Percentiles rank a stretch among this genome's conserved stretches.
Conservation (phyloP, 73 alveolate species). For the Stentor coeruleus region DNA sequence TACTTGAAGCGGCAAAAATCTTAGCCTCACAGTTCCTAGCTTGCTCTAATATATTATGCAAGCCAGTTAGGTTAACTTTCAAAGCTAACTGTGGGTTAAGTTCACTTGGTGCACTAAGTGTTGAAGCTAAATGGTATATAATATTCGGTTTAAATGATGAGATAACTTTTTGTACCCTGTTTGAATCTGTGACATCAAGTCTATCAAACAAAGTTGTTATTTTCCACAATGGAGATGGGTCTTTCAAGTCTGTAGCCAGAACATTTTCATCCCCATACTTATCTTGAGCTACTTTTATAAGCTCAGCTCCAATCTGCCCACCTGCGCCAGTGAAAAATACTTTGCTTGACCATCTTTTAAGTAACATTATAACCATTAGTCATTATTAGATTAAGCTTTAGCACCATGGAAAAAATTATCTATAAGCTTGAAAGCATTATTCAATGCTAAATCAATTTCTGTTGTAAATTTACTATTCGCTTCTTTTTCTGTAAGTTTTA, state of each 20-base stretch:
- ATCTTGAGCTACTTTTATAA: neutral
- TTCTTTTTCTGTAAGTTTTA: slow-evolving; percentile 59
- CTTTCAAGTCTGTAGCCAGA: slow-evolving; percentile 18
- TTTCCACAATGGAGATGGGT: neutral
- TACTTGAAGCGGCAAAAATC: slow-evolving; percentile 41
- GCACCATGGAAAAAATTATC: slow-evolving; percentile 57
- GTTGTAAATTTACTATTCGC: slow-evolving; percentile 63
- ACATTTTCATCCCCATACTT: slow-evolving; percentile 11
- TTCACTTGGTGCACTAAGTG: slow-evolving; percentile 52
- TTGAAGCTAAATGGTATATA: slow-evolving; percentile 47
- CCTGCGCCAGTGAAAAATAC: slow-evolving; percentile 29
- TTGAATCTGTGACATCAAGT: neutral
- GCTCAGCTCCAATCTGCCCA: slow-evolving; percentile 19
- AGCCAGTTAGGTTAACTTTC: slow-evolving; percentile 40
- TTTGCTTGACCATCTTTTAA: neutral
- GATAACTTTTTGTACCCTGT: neutral
- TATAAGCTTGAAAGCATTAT: slow-evolving; percentile 50
- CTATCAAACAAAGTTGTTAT: neutral
- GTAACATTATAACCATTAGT: neutral
- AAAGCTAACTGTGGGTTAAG: slow-evolving; percentile 40
- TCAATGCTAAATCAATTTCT: slow-evolving; percentile 50
- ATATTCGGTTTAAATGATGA: neutral
- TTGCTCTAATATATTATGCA: slow-evolving; percentile 39
- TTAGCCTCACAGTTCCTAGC: slow-evolving; percentile 42
- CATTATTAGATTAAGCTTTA: no score